Base-by-base conservation (phyloP, 352 stramenopile genomes). In the Phytophthora fragariae region DNA sequence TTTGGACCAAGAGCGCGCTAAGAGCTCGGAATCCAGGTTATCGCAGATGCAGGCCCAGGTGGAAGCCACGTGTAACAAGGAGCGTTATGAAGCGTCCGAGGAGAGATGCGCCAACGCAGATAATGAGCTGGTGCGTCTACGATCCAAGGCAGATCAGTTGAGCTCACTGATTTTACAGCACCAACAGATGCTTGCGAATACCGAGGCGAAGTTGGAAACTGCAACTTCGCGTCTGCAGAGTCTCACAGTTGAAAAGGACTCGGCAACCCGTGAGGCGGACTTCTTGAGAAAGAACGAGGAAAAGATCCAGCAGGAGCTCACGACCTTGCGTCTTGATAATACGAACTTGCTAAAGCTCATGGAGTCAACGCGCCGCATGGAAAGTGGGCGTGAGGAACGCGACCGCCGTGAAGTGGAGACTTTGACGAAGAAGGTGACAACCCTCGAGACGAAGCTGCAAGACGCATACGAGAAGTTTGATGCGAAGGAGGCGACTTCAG, bases 291-390 rank as follows among this genome's bases (percentile, higher is more conserved):
- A 89, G 44, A 88, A 93, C 41, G 85, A 96, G 29, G 75, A 82
- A 8, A 89, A 90, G 39, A 69, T 83, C 57, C 79, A 90, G 60
- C 75, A 88, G 33, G 84, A 93, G 52, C 50, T 94, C 47, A 77
- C 75, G 50, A 77, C 81, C 2, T 19, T 92, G 67, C 85, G 88
- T 29, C 64, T 89, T 29, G 88, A 93, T 65, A 92, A 92, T 60
- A 92, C 86, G n/a, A 93, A 92, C 56, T 63, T 93, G 35, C 77
- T 95, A 9, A 92, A 93, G 63, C 74, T 93, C 7, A 92, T 95
- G 88, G 88, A 95, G 29, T 87, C 83, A 2, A 87, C 79, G 8
- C 83, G 86, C n/a, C 79, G 84, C 19, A 92, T 92, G 63, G 88
- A 97, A 35, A 74, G 74, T 59, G 72, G 79, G 0, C 81, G 84